Base-by-base conservation (phyloP, 106 monocot species). In the Agapanthus africanus region DNA sequence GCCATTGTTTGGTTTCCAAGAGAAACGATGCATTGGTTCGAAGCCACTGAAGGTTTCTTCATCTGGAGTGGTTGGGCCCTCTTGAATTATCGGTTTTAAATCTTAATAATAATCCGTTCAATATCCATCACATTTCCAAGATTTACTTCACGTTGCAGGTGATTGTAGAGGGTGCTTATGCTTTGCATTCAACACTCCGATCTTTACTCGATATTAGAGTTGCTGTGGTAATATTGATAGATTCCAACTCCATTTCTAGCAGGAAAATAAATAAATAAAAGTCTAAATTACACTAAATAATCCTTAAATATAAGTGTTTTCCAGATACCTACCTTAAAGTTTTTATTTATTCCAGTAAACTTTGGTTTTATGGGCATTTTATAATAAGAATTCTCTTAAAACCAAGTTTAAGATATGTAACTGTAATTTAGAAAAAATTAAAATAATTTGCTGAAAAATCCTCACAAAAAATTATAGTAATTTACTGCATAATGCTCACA, bases 91-190 rank as follows among this genome's bases (percentile, higher is more conserved):
- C 34, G 27, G 26, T 50, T 49, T 11, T 49, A 26, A 66, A 61
- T 56, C n/a, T n/a, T 18, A 19, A 35, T 61, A 19, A 36, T 50
- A 14, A 26, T 46, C n/a, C 27, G 4, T 64, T 23, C 31, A 15
- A 30, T 34, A 21, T 67, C 60, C 63, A 40, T 41, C 38, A 33
- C 36, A 39, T 46, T 37, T 52, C 49, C 22, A 69, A 22, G 33
- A 59, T 19, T 37, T 23, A 37, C 66, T 40, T 71, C 21, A 60
- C 21, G 54, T 70, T 69, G 14, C 85, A 97, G 95, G 82, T 97
- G 34, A 89, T 97, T 80, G 80, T 97, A 21, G 97, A 97, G 74
- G 97, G 97, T 77, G 89, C 92, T 40, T 97, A 97, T 79, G 97
- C 97, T 70, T 73, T 97, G 60, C 97, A 97, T 70, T 92, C 92